Base-by-base conservation (phyloP, 805 yeast species). In the Clavispora santaluciae region DNA sequence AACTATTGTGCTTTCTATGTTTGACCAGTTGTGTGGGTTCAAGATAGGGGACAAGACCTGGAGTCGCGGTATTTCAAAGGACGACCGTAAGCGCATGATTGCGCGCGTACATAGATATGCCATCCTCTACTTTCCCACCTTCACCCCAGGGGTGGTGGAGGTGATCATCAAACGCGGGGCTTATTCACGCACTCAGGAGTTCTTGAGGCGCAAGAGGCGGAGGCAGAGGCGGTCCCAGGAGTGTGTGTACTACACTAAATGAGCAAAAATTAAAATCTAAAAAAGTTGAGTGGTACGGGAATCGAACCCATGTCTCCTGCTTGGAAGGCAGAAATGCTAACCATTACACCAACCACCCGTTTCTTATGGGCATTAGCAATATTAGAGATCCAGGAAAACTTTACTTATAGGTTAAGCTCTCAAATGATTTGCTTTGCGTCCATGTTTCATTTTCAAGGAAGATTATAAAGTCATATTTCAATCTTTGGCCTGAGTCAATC, bases 241-340 rank as follows among this genome's bases (percentile, higher is more conserved):
- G 12, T 6, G 5, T 28, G 31, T 28, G 10, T 28, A 28, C 11
- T 12, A 15, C 11, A 7, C 2, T 26, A 3, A 12, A 15, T 26
- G 24, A n/a, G 29, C 5, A 29, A 6, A n/a, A 21, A 28, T 13
- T n/a, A n/a, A n/a, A n/a, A n/a, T 23, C 12, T 3, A 20, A 63
- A 64, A 61, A 61, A 54, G 51, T 50, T 79, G 87, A 81, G 81
- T 79, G 82, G 81, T 80, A 79, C 83, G 88, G 84, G 91, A 83
- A 81, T 83, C 89, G 91, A 83, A 83, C 91, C 89, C 90, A 77
- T 81, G 87, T 79, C 90, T 72, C 83, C 79, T 79, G 88, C 90
- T 84, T 83, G 90, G 90, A 84, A 83, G 89, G 89, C 88, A 79
- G 78, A 79, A 72, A 83, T 83, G 86, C 79, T 83, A 81, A 79